Evolutionary conservation across 257 asterid genomes (phyloP).

Genomic region (Fraxinus pennsylvanica): DNA sequence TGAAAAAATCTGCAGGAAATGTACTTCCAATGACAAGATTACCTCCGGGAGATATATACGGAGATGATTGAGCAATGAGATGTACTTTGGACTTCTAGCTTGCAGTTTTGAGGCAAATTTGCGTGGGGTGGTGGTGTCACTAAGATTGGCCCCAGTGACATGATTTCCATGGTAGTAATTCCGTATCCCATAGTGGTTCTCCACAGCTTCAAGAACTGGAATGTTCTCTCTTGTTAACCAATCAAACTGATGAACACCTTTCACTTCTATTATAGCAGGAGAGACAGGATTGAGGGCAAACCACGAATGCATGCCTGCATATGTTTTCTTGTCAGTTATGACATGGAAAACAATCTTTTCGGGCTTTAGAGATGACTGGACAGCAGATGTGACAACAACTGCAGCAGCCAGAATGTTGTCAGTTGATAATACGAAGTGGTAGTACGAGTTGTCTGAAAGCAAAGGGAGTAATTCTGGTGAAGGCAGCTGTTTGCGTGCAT

Average conservation of each 20-base stretch:
- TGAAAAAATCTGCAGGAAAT: background rate
- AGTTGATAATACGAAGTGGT: slow-evolving; percentile 52
- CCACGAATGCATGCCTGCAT: slow-evolving; percentile 67
- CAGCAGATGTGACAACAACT: slow-evolving; percentile 50
- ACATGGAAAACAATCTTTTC: slow-evolving; percentile 57
- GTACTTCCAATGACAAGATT: slow-evolving; percentile 4
- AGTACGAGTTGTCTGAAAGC: slow-evolving; percentile 46
- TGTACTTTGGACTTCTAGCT: slow-evolving; percentile 57
- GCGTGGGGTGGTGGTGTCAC: slow-evolving; percentile 46
- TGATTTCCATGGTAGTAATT: slow-evolving; percentile 61
- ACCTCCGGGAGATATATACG: slow-evolving; percentile 63
- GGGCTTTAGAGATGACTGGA: slow-evolving; percentile 48
- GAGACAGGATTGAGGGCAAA: slow-evolving; percentile 49
- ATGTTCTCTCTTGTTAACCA: slow-evolving; percentile 60
- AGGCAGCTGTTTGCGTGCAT: slow-evolving; percentile 61
- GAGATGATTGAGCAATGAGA: slow-evolving; percentile 57
- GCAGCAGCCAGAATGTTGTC: slow-evolving; percentile 55
- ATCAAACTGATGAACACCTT: slow-evolving; percentile 59
- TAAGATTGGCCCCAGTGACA: slow-evolving; percentile 45
- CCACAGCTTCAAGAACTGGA: slow-evolving; percentile 62
- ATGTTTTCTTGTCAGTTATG: slow-evolving; percentile 62
- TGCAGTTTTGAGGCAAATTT: slow-evolving; percentile 52
- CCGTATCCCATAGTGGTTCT: slow-evolving; percentile 48
- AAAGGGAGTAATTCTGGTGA: slow-evolving; percentile 57
- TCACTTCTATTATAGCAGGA: slow-evolving; percentile 56